Base-by-base conservation (phyloP, 768 basidiomycete genomes). In the Amanita brunnescens region DNA sequence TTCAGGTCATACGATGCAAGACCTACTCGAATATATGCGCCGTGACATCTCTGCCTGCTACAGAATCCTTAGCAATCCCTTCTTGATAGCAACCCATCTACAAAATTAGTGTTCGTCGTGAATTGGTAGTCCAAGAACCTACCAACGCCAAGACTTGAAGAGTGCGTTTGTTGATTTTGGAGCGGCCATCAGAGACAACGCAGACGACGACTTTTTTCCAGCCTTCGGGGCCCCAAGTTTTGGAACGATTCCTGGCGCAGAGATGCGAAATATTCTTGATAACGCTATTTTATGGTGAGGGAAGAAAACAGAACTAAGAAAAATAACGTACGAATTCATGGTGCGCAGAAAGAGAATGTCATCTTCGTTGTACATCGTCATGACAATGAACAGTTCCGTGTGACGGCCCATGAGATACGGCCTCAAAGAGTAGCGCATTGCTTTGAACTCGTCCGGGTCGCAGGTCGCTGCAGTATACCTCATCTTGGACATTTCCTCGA, bases 291-390 rank as follows among this genome's bases (percentile, higher is more conserved):
- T 40, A 10, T 8, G 1, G 23, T 20, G 49, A 23, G 46, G 51
- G 41, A 39, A 40, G 54, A 51, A 29, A 18, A 30, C 24, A 33
- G 20, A 41, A 39, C 23, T 52, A 53, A 16, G 35, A 26, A 12
- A 4, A 20, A 37, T 33, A 34, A 73, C 84, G 60, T 61, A 85
- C 83, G 87, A 80, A 58, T 91, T 90, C 86, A 92, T 90, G 9
- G 89, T 92, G 61, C 75, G 78, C 61, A 73, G 72, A 63, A 90
- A 91, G 23, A 89, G 71, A 7, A 83, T 71, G 61, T 90, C 87
- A 61, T 90, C 89, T 70, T 96, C 92, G 64, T 94, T 94, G 65
- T 90, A 90, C 91, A 95, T 94, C 39, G 92, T 95, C 82, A 95
- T 89, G 37, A 94, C 91, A 58, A 96, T 90, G 69, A 95, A 93